phyloP scores from a whole-genome alignment of 2,329 filamentous ascomycete genomes.

The Phyllosticta paracitricarpa region DNA sequence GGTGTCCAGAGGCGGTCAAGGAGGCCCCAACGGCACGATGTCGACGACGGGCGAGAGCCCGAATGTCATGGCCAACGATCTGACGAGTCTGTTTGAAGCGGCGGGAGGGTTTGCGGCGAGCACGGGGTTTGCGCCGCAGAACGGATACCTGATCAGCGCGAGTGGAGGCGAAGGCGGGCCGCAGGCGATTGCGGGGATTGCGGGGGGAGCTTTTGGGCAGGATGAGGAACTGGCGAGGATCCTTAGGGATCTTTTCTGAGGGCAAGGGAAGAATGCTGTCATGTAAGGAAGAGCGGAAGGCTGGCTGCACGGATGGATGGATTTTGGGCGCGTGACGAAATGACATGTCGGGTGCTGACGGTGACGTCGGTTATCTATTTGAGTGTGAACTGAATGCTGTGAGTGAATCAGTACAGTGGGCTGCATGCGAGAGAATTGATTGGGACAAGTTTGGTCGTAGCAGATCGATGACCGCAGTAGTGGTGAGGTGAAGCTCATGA shows the following conservation, averaged over 20 bases:
- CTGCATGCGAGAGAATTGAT: neutral
- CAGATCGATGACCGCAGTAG: neutral
- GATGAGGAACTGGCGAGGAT: conserved; percentile 52
- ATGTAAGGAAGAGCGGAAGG: neutral
- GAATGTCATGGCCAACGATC: conserved; percentile 52
- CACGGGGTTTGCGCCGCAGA: conserved; percentile 9
- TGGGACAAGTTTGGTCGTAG: neutral
- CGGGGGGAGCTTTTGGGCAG: conserved; percentile 37
- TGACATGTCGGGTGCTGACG: neutral
- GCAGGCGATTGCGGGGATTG: conserved; percentile 14
- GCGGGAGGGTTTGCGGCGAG: conserved; percentile 40
- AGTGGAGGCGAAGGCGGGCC: conserved; percentile 31
- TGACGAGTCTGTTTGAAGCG: conserved; percentile 54
- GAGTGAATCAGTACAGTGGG: neutral
- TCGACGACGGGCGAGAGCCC: conserved; percentile 40
- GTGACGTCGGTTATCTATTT: neutral
- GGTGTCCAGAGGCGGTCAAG: conserved; percentile 12
- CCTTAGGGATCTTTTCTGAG: conserved; percentile 48
- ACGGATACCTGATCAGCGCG: conserved; percentile 24
- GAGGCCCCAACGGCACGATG: conserved; percentile 23
- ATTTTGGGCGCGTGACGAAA: neutral
- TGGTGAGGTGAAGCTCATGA: neutral
- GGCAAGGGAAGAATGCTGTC: neutral
- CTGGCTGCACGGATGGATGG: neutral
- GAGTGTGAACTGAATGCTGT: neutral